These are phyloP conservation scores for Trichocladium uniseriatum DNA, from an alignment of 495 filamentous ascomycete genomes.

Conservation along the genomic window DNA sequence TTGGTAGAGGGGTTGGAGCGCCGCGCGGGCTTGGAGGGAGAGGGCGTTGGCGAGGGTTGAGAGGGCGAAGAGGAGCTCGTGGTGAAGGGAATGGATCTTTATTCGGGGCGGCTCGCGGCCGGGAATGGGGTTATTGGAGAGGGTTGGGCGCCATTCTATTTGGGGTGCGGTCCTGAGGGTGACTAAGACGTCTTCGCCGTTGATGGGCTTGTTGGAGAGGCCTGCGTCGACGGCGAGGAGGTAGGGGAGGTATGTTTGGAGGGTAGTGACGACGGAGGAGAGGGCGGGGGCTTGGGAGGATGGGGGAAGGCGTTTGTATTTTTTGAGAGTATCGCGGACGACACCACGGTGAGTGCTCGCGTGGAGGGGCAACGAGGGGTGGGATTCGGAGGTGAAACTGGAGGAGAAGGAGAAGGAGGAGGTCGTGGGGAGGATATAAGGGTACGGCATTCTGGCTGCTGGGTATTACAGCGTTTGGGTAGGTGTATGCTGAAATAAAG, in stretches of 20 bases:
- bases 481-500: neutral
- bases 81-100: slow-evolving; percentile 65
- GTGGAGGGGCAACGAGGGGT: slow-evolving; percentile 72
- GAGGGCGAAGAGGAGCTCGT: slow-evolving; percentile 71
- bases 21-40: slow-evolving; percentile 55
- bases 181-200: slow-evolving; percentile 55
- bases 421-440: slow-evolving; percentile 75
- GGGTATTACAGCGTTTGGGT: neutral
- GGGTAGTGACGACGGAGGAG: slow-evolving; percentile 50
- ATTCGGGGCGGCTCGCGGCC: slow-evolving; percentile 52
- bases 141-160: slow-evolving; percentile 75
- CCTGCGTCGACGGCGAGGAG: slow-evolving; percentile 65
- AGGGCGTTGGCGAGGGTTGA: slow-evolving; percentile 67
- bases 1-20: slow-evolving; percentile 43
- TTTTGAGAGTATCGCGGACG: slow-evolving; percentile 66
- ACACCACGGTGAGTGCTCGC: slow-evolving; percentile 71
- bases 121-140: slow-evolving; percentile 48
- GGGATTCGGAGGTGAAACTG: slow-evolving; percentile 58
- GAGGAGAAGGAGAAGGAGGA: slow-evolving; percentile 69
- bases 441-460: slow-evolving; percentile 62
- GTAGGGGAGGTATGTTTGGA: slow-evolving; percentile 72
- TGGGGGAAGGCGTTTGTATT: slow-evolving; percentile 67
- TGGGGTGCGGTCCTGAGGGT: slow-evolving; percentile 39
- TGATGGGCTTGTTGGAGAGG: slow-evolving; percentile 42
- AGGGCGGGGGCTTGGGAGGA: slow-evolving; percentile 58